Base-by-base conservation (phyloP, 2,329 filamentous ascomycete species). In the Decorospora gaudefroyi region DNA sequence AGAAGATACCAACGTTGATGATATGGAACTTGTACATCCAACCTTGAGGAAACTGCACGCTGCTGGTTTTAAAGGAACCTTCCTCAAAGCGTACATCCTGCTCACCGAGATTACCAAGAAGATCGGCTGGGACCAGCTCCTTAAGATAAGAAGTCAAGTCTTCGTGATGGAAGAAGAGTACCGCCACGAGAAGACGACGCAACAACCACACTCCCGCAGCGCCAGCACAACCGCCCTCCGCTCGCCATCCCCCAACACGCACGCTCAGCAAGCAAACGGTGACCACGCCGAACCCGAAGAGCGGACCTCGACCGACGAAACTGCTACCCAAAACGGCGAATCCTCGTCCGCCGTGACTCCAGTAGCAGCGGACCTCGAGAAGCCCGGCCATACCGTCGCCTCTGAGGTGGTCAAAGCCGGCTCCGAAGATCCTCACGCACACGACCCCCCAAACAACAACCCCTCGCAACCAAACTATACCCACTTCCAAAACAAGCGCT, bases 141-240 rank as follows among this genome's bases (percentile, higher is more conserved):
- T 99, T 37, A 95, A 90, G 71, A 96, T 95, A 62, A 83, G 93
- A 57, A 97, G 92, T 74, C 91, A 92, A 52, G 93, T 99, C 1
- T 99, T 99, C 61, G 93, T 99, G 34, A 99, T 99, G 93, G 93
- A 99, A 69, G 93, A 99, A 65, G 93, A 99, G 70, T 99, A 99
- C 68, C 84, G 93, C 34, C 87, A 86, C 43, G 93, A 97, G 73
- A 89, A 88, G 71, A 46, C 70, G 72, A 47, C 53, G 28, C 46
- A 53, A 28, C 36, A 42, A 34, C 43, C 57, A 12, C 53, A 65
- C 53, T 85, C 84, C 61, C 82, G 87, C 30, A 90, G 87, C 67
- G 81, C 90, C 34, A 93, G 90, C 74, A 88, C 86, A 30, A 86
- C 90, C 56, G 87, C 84, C 35, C 76, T 95, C 31, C 84, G 86